Evolutionary conservation across 2,329 filamentous ascomycete genomes (phyloP), one percentile per base, ranked within the genome.

Genomic region (Hysterium pulicare): DNA sequence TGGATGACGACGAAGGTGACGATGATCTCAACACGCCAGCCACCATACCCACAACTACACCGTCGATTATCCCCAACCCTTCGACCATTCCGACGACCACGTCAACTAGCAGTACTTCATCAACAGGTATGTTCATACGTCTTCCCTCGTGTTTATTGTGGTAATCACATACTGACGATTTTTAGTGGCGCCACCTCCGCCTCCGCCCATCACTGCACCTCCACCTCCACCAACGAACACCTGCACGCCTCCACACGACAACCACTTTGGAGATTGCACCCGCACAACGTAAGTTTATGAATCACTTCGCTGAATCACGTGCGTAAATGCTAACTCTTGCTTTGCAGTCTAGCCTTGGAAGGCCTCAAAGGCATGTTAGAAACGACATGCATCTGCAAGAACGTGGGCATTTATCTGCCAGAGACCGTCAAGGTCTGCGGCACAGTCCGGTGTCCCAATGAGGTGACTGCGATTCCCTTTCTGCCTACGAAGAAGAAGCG

Each of bases 1-100:
- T 62, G 1, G 57, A 63, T 31, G 58, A 62, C n/a, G 57, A 61
- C 22, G 50, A 61, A 32, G 58, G 58, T 2, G 47, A 56, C 22
- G 58, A 61, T 32, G 50, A 48, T 4, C 10, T 16, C n/a, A 16
- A 3, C 9, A 19, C 13, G 13, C 32, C 32, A 8, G 7, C 13
- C 7, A 7, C 24, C 8, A 28, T 28, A 28, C 24, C 13, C 7
- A 7, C 24, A 8, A 28, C 24, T 28, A 7, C 24, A 8, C 13
- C 24, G 7, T 28, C 24, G 24, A 8, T 28, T 28, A 28, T 7
- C 24, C 24, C 24, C 8, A 28, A 28, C 7, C 24, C 24, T 8
- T 28, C 24, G 24, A 28, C 8, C 13, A 28, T 13, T 8, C 24
- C 13, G 24, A 28, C 7, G 24, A n/a, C n/a, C n/a, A 8, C 24